Conservation (phyloP, 306 rosid species). For the Albizia julibrissin region DNA sequence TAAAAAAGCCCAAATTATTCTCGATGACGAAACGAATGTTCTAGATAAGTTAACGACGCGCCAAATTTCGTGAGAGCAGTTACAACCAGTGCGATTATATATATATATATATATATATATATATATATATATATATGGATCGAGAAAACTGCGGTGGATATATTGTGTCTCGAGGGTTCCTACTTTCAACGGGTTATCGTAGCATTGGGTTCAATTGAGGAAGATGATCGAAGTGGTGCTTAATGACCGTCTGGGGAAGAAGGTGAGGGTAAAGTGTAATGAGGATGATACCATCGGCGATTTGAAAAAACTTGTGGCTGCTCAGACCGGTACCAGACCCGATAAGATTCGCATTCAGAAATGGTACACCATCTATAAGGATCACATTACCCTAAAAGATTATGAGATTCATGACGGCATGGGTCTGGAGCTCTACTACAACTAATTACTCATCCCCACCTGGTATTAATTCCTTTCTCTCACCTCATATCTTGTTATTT, state of each 20-base stretch:
- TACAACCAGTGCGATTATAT: background rate
- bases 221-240: slow-evolving; percentile 93
- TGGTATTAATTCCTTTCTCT: background rate
- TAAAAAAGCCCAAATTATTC: background rate
- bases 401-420: slow-evolving; percentile 93
- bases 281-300: slow-evolving; percentile 92
- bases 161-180: background rate
- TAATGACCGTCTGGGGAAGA: slow-evolving; percentile 90
- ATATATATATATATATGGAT: too few relatives aligned
- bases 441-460: slow-evolving; percentile 28
- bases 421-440: slow-evolving; percentile 98
- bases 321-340: slow-evolving; percentile 86
- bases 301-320: slow-evolving; percentile 90
- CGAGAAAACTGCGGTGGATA: too few relatives aligned
- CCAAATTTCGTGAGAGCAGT: background rate
- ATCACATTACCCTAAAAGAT: slow-evolving; percentile 88
- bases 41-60: background rate
- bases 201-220: slow-evolving; percentile 23
- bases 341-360: slow-evolving; percentile 85
- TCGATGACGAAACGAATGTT: background rate
- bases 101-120: too few relatives aligned
- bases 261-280: slow-evolving; percentile 92
- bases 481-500: too few relatives aligned
- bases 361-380: slow-evolving; percentile 85
- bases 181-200: background rate